Evolutionary conservation across 2,329 filamentous ascomycete species (phyloP).

Genomic region (Ceratocystis harringtonii): DNA sequence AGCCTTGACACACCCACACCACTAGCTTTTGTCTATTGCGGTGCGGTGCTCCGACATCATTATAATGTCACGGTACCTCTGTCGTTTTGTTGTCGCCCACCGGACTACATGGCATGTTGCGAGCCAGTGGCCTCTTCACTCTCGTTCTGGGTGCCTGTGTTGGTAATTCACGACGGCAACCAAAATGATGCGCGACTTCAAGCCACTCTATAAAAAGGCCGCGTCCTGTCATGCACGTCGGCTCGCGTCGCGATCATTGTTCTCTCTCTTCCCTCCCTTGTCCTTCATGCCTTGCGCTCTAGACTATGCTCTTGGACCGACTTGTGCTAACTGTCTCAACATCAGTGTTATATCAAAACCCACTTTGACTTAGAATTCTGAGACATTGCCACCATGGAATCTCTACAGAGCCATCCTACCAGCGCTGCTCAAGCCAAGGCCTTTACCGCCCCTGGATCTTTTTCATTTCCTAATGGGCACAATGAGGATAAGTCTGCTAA

Average conservation of each 20-base stretch:
- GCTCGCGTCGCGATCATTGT: not conserved
- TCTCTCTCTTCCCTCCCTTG: too few relatives aligned
- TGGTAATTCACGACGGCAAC: not conserved
- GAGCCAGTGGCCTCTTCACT: not conserved
- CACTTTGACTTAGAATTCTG: not conserved
- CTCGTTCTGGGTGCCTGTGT: not conserved
- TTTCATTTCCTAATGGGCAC: conserved; percentile 78
- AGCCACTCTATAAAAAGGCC: not conserved
- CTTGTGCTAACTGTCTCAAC: not conserved
- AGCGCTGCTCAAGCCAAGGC: conserved; percentile 89
- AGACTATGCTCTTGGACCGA: not conserved
- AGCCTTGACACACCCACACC: not conserved
- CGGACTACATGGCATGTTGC: too few relatives aligned
- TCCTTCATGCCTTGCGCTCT: too few relatives aligned
- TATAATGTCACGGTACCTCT: too few relatives aligned
- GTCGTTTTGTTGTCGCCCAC: too few relatives aligned
- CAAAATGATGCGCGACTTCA: not conserved
- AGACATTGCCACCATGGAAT: conserved; percentile 47
- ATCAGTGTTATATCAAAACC: not conserved
- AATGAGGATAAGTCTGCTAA: conserved; percentile 43
- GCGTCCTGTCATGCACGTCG: not conserved
- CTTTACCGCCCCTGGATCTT: conserved; percentile 81
- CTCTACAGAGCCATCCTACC: conserved; percentile 78
- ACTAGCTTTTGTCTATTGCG: too few relatives aligned
- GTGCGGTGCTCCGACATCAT: too few relatives aligned